phyloP scores from a whole-genome alignment of 2,329 filamentous ascomycete genomes.

The Tricladium varicosporioides region DNA sequence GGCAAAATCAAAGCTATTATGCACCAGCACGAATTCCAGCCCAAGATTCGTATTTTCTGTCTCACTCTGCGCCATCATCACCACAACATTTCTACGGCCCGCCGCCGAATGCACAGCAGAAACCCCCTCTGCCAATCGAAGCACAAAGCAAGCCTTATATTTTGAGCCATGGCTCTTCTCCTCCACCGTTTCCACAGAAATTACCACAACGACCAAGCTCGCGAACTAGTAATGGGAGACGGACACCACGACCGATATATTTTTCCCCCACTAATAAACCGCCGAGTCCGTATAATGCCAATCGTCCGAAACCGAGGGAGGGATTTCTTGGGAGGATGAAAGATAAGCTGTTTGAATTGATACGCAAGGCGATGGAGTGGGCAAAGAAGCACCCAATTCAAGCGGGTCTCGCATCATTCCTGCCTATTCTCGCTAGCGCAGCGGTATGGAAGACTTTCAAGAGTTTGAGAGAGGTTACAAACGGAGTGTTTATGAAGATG shows the following conservation, averaged over 20 bases:
- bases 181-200: not conserved
- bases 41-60: constrained; percentile 7
- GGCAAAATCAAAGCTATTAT: not conserved
- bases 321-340: constrained; percentile 24
- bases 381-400: constrained; percentile 25
- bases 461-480: constrained; percentile 10
- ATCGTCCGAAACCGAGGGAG: constrained; percentile 26
- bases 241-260: constrained; percentile 15
- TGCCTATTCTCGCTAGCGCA: constrained; percentile 24
- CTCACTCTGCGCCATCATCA: constrained; percentile 5
- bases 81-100: constrained; percentile 6
- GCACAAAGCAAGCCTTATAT: not conserved
- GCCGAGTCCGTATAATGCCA: constrained; percentile 25
- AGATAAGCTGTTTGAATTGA: constrained; percentile 20
- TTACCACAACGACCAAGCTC: not conserved
- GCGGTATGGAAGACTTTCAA: constrained; percentile 12
- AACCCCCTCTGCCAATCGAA: no score
- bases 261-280: constrained; percentile 24
- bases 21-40: constrained; percentile 2
- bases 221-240: not conserved
- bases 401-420: constrained; percentile 22
- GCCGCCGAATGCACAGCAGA: not conserved
- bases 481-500: not conserved
- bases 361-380: constrained; percentile 20
- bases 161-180: not conserved